Conservation (phyloP, 345 rosid species). For the Salix viminalis region DNA sequence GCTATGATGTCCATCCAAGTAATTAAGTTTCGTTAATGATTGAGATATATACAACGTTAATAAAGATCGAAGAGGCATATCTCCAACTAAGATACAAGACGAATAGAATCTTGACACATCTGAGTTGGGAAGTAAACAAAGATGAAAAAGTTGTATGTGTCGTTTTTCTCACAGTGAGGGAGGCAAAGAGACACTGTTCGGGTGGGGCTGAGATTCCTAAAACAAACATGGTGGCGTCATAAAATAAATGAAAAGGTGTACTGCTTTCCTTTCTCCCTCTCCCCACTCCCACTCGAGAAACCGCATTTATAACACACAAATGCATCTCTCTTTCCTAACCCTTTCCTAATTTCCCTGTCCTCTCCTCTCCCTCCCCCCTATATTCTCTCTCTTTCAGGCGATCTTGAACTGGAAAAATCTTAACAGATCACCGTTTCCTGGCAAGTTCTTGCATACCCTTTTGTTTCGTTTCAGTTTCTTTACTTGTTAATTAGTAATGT, state of each 20-base stretch:
- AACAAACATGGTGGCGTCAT: background rate
- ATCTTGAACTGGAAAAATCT: background rate
- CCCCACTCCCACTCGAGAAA: background rate
- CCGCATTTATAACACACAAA: conserved; percentile 14
- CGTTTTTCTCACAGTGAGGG: conserved; percentile 6
- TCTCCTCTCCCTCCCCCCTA: background rate
- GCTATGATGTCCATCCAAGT: background rate
- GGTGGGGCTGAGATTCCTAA: conserved; percentile 25
- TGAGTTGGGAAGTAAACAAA: background rate
- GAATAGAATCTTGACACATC: conserved; percentile 1
- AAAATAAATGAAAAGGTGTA: conserved; percentile 17
- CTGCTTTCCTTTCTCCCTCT: background rate
- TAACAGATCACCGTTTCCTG: background rate
- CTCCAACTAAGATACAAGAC: background rate
- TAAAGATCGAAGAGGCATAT: background rate
- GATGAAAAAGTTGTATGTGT: background rate
- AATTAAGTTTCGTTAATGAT: background rate
- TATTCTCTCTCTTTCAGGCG: background rate
- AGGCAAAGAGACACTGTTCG: conserved; percentile 15
- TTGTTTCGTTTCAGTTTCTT: background rate
- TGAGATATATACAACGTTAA: background rate
- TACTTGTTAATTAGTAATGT: background rate
- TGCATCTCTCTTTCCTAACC: conserved; percentile 11
- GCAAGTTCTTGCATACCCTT: conserved; percentile 11
- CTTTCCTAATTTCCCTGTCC: conserved; percentile 18